Evolutionary conservation across 768 basidiomycete species (phyloP).

Genomic region (Gloeopeniophorella convolvens): DNA sequence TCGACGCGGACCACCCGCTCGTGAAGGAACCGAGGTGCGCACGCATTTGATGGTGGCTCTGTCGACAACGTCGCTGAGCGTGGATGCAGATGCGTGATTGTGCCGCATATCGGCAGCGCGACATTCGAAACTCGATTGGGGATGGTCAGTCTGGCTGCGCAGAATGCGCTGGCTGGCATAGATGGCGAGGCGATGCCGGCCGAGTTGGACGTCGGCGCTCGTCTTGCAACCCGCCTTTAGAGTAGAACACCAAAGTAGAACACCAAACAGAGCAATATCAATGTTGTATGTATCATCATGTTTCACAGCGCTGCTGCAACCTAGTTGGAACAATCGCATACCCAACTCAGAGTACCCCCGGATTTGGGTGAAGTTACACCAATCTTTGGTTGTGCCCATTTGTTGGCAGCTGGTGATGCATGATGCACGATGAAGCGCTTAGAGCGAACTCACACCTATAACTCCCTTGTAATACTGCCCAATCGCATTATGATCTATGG

Average conservation of each 20-base stretch:
- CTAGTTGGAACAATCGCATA: too few relatives aligned
- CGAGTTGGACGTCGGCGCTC: slow-evolving; percentile 30
- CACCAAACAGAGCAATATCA: too few relatives aligned
- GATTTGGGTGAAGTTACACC: not conserved
- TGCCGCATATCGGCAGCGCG: slow-evolving; percentile 91
- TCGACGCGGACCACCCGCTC: slow-evolving; percentile 68
- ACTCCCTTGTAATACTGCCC: too few relatives aligned
- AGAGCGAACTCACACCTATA: not conserved
- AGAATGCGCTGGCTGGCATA: slow-evolving; percentile 59
- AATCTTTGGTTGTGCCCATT: too few relatives aligned
- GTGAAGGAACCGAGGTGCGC: slow-evolving; percentile 68
- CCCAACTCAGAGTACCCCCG: too few relatives aligned
- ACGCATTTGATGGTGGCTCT: not conserved
- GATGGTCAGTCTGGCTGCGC: slow-evolving; percentile 74
- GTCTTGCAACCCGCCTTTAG: not conserved
- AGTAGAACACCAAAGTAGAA: too few relatives aligned
- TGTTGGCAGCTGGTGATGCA: too few relatives aligned
- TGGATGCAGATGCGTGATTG: slow-evolving; percentile 55
- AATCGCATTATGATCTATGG: too few relatives aligned
- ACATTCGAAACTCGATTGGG: slow-evolving; percentile 76
- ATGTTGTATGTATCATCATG: too few relatives aligned
- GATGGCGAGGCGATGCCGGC: slow-evolving; percentile 49
- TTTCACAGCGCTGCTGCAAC: too few relatives aligned
- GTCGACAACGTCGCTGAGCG: not conserved
- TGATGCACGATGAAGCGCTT: not conserved